These are phyloP conservation scores for Daldinia vernicosa DNA, from an alignment of 495 filamentous ascomycete species.

Conservation along the genomic window DNA sequence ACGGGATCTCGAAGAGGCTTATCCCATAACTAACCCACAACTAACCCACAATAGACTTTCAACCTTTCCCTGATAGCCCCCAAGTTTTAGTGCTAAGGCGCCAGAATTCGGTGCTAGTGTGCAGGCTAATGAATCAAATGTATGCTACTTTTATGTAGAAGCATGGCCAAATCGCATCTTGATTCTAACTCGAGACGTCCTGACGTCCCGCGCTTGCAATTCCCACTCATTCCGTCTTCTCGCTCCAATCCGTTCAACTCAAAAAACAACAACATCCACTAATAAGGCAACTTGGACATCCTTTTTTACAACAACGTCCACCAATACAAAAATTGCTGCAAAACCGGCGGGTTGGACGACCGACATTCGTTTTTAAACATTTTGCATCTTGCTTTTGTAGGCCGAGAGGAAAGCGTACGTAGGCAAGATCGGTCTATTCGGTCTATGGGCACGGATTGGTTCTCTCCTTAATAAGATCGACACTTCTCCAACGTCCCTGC, in stretches of 20 bases:
- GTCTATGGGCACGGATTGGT: slow-evolving; percentile 22
- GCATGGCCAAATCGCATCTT: slow-evolving; percentile 43
- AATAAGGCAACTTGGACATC: slow-evolving; percentile 26
- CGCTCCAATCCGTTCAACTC: slow-evolving; percentile 16
- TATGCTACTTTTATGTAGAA: background rate
- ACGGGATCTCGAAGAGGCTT: slow-evolving; percentile 4
- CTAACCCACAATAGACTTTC: background rate
- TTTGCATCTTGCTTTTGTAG: slow-evolving; percentile 20
- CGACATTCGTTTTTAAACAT: slow-evolving; percentile 39
- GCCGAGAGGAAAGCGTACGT: slow-evolving; percentile 1
- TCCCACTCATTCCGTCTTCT: slow-evolving; percentile 22
- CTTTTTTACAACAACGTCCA: slow-evolving; percentile 22
- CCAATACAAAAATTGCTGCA: slow-evolving; percentile 9
- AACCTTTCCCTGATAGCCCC: slow-evolving; percentile 6
- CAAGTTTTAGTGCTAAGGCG: slow-evolving; percentile 28
- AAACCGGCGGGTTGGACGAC: slow-evolving; percentile 19
- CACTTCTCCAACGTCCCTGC: slow-evolving; percentile 26
- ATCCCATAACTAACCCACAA: too few relatives aligned
- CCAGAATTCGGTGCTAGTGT: slow-evolving; percentile 9
- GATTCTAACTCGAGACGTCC: slow-evolving; percentile 30
- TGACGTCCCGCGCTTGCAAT: slow-evolving; percentile 25
- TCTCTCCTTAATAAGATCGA: slow-evolving; percentile 40
- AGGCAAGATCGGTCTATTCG: slow-evolving; percentile 5
- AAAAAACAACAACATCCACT: slow-evolving; percentile 23
- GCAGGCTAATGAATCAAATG: slow-evolving; percentile 2